Evolutionary conservation across 2,329 filamentous ascomycete genomes (phyloP).

Genomic region (Ophiocordyceps sinensis): DNA sequence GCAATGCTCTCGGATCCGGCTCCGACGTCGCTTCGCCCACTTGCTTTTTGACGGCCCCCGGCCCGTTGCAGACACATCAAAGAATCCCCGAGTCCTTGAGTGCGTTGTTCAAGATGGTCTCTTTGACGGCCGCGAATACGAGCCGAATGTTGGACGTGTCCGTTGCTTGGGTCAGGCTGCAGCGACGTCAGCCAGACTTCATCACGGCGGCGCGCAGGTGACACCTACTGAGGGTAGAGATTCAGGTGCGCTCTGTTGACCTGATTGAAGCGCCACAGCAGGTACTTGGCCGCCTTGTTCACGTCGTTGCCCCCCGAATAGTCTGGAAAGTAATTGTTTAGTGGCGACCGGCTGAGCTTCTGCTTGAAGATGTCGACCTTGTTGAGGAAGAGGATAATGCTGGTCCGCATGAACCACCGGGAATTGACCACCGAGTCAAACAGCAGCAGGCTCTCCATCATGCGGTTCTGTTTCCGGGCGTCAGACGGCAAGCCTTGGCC

Average conservation of each 20-base stretch:
- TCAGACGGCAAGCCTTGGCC: neutral
- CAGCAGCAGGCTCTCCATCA: slow-evolving; percentile 95
- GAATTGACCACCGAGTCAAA: slow-evolving; percentile 99
- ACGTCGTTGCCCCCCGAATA: slow-evolving; percentile 97
- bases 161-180: slow-evolving; percentile 90
- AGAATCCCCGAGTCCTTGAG: slow-evolving; percentile 96
- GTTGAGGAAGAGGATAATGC: slow-evolving; percentile 96
- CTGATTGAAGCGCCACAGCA: slow-evolving; percentile 97
- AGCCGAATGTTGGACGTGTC: slow-evolving; percentile 97
- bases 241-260: slow-evolving; percentile 94
- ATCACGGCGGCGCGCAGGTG: no score
- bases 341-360: slow-evolving; percentile 76
- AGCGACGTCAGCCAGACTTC: neutral
- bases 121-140: slow-evolving; percentile 95
- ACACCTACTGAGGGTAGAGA: slow-evolving; percentile 82
- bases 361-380: slow-evolving; percentile 98
- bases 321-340: slow-evolving; percentile 93
- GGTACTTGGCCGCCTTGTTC: slow-evolving; percentile 93
- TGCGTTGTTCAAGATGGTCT: slow-evolving; percentile 96
- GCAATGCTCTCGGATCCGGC: slow-evolving; percentile 7
- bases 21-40: slow-evolving; percentile 6
- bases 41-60: slow-evolving; percentile 6
- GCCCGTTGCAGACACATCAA: slow-evolving; percentile 26
- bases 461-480: slow-evolving; percentile 60
- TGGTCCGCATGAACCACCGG: slow-evolving; percentile 97